Conservation (phyloP, 208 protist species). For the Acanthamoeba rhysodes region DNA sequence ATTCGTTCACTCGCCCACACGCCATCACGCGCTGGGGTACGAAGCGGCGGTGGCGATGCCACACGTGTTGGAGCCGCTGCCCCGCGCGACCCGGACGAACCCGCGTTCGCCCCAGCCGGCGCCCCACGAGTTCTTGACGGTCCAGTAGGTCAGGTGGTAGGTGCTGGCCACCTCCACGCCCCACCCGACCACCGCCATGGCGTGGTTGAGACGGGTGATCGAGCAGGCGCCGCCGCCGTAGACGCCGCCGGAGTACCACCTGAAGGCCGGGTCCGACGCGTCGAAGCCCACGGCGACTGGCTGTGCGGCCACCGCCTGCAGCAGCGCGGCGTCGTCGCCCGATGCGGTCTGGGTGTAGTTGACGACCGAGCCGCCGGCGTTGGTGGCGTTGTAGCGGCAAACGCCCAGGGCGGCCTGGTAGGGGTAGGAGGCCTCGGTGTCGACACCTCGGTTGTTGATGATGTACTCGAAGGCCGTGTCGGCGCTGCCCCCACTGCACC, state of each 20-base stretch:
- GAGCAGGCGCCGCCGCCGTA: conserved; percentile 89
- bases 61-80: conserved; percentile 54
- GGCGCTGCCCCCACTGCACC: conserved; percentile 95
- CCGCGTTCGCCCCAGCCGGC: not conserved
- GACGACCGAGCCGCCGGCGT: conserved; percentile 92
- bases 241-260: conserved; percentile 91
- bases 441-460: conserved; percentile 88
- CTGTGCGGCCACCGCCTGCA: conserved; percentile 87
- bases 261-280: conserved; percentile 91
- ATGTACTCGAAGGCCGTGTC: conserved; percentile 93
- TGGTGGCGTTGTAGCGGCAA: conserved; percentile 84
- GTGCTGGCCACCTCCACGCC: conserved; percentile 77
- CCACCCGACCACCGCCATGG: conserved; percentile 88
- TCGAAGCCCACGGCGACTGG: conserved; percentile 95
- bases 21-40: conserved; percentile 37
- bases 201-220: conserved; percentile 88
- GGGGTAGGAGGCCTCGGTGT: conserved; percentile 92
- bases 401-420: conserved; percentile 89
- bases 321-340: conserved; percentile 88
- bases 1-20: too few relatives aligned
- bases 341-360: conserved; percentile 88
- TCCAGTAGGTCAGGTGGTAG: conserved; percentile 85
- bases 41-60: conserved; percentile 67
- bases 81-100: not conserved
- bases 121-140: conserved; percentile 82